phyloP scores from a whole-genome alignment of 192 early-diverging fungal genomes.

The Coemansia sp. region DNA sequence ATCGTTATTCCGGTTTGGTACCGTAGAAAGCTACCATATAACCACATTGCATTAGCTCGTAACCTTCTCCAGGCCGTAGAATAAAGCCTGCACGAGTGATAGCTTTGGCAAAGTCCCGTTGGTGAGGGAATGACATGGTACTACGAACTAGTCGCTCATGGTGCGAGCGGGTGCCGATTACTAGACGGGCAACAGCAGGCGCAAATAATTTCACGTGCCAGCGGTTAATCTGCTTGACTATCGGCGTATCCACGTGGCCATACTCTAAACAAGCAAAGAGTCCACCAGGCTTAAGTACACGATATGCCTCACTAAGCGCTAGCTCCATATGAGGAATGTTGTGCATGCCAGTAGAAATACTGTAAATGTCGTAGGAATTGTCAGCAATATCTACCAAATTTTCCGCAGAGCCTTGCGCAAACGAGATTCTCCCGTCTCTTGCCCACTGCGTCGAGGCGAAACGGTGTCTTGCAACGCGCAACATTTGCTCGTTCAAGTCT shows the following conservation, averaged over 20 bases:
- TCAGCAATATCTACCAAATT: constrained; percentile 70
- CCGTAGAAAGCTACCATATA: constrained; percentile 35
- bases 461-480: constrained; percentile 78
- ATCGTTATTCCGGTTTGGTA: constrained; percentile 13
- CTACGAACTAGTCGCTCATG: constrained; percentile 92
- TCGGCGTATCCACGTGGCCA: constrained; percentile 77
- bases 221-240: constrained; percentile 75
- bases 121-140: constrained; percentile 85
- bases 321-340: constrained; percentile 89
- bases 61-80: constrained; percentile 73
- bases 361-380: constrained; percentile 85
- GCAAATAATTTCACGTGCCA: constrained; percentile 88
- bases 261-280: constrained; percentile 93
- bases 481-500: constrained; percentile 95
- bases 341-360: constrained; percentile 97
- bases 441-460: constrained; percentile 46
- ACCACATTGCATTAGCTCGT: constrained; percentile 55
- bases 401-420: constrained; percentile 88
- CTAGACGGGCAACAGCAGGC: constrained; percentile 71
- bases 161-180: constrained; percentile 81
- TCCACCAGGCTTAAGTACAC: constrained; percentile 91
- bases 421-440: constrained; percentile 63
- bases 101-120: constrained; percentile 80
- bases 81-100: constrained; percentile 86
- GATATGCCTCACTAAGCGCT: constrained; percentile 83